These are phyloP conservation scores for Prunus fruticosa DNA, from an alignment of 306 rosid species.

Conservation along the genomic window DNA sequence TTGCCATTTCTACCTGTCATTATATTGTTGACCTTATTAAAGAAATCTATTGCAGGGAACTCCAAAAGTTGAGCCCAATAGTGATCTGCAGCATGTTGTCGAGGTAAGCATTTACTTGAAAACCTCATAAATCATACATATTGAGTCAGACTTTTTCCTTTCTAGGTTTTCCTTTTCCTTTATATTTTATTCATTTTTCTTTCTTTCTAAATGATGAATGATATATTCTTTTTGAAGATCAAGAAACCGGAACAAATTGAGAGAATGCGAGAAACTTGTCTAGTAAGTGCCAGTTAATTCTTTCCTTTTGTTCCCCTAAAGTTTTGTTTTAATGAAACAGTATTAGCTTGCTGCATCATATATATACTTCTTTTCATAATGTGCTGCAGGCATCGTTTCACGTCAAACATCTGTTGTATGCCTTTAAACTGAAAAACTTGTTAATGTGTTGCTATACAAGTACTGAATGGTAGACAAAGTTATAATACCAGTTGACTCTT, in stretches of 20 bases:
- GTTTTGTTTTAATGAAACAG: not conserved
- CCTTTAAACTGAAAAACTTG: not conserved
- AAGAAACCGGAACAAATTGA: slow-evolving; percentile 67
- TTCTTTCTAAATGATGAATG: not conserved
- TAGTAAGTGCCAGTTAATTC: slow-evolving; percentile 41
- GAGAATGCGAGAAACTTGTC: slow-evolving; percentile 83
- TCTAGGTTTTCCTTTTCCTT: not conserved
- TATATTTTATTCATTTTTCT: not conserved
- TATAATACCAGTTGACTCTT: not conserved
- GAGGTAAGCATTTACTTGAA: slow-evolving; percentile 51
- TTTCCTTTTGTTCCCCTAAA: not conserved
- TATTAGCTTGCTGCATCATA: not conserved
- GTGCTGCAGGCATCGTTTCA: not conserved
- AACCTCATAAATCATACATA: not conserved
- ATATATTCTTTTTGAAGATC: slow-evolving; percentile 50
- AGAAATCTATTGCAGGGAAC: slow-evolving; percentile 50
- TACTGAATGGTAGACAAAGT: not conserved
- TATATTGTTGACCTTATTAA: not conserved
- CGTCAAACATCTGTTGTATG: too few species aligned
- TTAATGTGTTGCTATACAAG: not conserved
- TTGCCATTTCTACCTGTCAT: not conserved
- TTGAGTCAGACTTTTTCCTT: not conserved
- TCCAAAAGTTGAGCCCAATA: slow-evolving; percentile 79
- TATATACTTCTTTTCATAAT: not conserved
- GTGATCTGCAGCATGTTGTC: slow-evolving; percentile 71